phyloP scores from a whole-genome alignment of 2,329 filamentous ascomycete species.

The Paraphaeosphaeria sporulosa region DNA sequence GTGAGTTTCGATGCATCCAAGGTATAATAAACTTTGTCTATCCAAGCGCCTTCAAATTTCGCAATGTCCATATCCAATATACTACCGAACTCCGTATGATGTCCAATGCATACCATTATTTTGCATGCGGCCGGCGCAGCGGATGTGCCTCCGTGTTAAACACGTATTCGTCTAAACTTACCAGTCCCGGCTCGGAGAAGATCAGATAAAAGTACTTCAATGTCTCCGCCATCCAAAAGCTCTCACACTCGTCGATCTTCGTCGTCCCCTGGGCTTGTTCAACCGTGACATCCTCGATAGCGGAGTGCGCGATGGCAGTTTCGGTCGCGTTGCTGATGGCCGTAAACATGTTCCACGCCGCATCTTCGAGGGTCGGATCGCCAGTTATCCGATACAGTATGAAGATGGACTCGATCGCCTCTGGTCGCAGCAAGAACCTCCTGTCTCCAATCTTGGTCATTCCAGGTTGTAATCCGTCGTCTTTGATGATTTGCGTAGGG shows the following conservation, averaged over 20 bases:
- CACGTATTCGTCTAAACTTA: constrained; percentile 74
- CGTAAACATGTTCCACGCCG: constrained; percentile 86
- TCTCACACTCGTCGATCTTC: constrained; percentile 60
- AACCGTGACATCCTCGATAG: constrained; percentile 70
- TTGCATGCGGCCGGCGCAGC: constrained; percentile 48
- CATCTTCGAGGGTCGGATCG: constrained; percentile 75
- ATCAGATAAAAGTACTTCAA: constrained; percentile 92
- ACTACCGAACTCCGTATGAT: background rate
- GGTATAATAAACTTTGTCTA: background rate
- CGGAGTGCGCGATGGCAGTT: constrained; percentile 73
- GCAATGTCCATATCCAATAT: background rate
- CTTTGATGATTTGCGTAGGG: constrained; percentile 41
- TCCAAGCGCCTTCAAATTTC: background rate
- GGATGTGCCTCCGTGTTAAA: constrained; percentile 66
- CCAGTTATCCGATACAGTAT: constrained; percentile 92
- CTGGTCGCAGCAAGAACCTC: constrained; percentile 63
- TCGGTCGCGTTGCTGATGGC: constrained; percentile 72
- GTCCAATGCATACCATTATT: background rate
- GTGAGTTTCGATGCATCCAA: background rate
- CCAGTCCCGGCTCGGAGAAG: constrained; percentile 71
- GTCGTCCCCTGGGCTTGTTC: constrained; percentile 30
- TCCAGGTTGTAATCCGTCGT: constrained; percentile 51
- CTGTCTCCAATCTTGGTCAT: constrained; percentile 48
- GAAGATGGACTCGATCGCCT: constrained; percentile 88
- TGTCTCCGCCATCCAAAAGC: constrained; percentile 90